A percentile compares a stretch with the other conserved stretches of the same genome.
These are phyloP conservation scores for Xylaria sp. DNA, from an alignment of 2,329 filamentous ascomycete genomes.

Conservation along the genomic window DNA sequence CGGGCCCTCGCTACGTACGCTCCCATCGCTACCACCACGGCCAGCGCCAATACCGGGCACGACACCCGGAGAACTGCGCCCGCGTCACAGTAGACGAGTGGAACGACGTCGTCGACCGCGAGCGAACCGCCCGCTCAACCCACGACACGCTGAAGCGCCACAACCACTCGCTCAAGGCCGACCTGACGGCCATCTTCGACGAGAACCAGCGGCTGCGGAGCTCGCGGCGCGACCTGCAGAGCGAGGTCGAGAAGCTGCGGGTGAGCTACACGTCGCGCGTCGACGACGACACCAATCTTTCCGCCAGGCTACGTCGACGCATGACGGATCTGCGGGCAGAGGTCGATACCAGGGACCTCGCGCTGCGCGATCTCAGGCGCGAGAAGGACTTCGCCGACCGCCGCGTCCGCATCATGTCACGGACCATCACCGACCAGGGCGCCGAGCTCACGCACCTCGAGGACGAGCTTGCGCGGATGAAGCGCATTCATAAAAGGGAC, in stretches of 20 bases:
- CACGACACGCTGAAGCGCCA: slow-evolving; percentile 39
- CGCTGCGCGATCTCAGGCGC: slow-evolving; percentile 32
- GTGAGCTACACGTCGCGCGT: slow-evolving; percentile 32
- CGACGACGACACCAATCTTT: slow-evolving; percentile 30
- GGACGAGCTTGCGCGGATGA: slow-evolving; percentile 17
- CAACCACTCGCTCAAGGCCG: slow-evolving; percentile 40
- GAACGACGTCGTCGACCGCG: slow-evolving; percentile 38
- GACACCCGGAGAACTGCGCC: slow-evolving; percentile 45
- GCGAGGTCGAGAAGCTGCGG: slow-evolving; percentile 34
- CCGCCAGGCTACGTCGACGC: slow-evolving; percentile 36
- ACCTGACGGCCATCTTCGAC: slow-evolving; percentile 31
- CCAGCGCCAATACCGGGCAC: slow-evolving; percentile 31
- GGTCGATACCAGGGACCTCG: slow-evolving; percentile 32
- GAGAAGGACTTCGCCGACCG: slow-evolving; percentile 33
- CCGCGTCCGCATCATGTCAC: slow-evolving; percentile 38
- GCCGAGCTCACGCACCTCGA: slow-evolving; percentile 17
- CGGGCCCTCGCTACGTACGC: slow-evolving; percentile 37
- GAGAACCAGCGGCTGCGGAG: slow-evolving; percentile 36
- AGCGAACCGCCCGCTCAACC: slow-evolving; percentile 30
- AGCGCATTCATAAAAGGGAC: slow-evolving; percentile 25
- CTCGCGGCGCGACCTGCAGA: slow-evolving; percentile 33
- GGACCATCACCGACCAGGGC: slow-evolving; percentile 28
- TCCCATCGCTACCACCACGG: slow-evolving; percentile 40
- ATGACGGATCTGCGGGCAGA: slow-evolving; percentile 39
- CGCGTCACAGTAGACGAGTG: slow-evolving; percentile 43